A percentile compares a stretch with the other conserved stretches of the same genome.
These are phyloP conservation scores for Rhizopogon sp. DNA, from an alignment of 768 basidiomycete genomes.

Conservation along the genomic window DNA sequence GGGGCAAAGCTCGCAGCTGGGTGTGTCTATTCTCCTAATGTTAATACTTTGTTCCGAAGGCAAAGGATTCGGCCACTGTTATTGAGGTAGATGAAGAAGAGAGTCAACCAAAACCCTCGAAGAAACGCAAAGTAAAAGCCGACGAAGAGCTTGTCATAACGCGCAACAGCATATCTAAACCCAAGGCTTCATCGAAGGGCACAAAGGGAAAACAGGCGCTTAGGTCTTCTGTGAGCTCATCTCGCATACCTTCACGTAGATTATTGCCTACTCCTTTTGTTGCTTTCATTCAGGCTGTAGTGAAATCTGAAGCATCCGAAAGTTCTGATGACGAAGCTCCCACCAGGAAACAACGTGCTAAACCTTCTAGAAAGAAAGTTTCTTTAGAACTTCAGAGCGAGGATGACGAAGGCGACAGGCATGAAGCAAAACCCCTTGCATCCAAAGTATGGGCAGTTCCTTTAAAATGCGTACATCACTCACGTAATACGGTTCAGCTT, in stretches of 20 bases:
- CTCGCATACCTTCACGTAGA: neutral
- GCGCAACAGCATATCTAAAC: neutral
- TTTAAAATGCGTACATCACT: neutral
- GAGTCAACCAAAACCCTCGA: neutral
- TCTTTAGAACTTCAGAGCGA: neutral
- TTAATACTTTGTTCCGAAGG: neutral
- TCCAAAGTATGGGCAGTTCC: neutral
- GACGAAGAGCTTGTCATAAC: neutral
- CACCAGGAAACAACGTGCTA: neutral
- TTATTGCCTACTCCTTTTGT: neutral
- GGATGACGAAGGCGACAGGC: neutral
- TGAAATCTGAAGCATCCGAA: neutral
- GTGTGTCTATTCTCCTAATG: neutral
- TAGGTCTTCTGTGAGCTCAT: neutral
- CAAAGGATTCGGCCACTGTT: neutral
- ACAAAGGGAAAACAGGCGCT: neutral
- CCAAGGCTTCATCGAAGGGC: neutral
- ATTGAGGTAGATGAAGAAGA: slow-evolving; percentile 1
- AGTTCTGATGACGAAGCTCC: neutral
- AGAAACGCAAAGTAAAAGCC: slow-evolving; percentile 7
- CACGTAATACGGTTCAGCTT: neutral
- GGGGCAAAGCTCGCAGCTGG: neutral
- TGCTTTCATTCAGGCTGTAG: neutral
- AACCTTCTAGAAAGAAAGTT: neutral
- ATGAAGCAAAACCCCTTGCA: neutral